A percentile compares a stretch with the other conserved stretches of the same genome.
phyloP scores from a whole-genome alignment of 371 early-diverging fungal species.

The Zychaea mexicana region DNA sequence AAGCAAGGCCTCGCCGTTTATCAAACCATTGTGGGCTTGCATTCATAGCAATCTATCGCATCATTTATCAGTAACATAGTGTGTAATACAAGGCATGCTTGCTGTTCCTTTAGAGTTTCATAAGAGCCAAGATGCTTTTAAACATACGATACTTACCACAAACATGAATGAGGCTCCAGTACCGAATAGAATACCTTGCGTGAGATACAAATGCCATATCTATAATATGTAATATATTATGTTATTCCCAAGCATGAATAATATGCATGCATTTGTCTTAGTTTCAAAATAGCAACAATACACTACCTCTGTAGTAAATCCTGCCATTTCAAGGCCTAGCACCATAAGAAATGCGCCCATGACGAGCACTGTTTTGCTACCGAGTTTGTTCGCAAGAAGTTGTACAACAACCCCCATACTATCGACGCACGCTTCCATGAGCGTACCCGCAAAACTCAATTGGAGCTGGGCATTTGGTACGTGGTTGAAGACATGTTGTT shows the following conservation, averaged over 20 bases:
- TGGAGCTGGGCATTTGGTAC: constrained; percentile 4
- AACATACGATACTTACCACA: constrained; percentile 15
- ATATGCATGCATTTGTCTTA: not conserved
- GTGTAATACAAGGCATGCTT: no score
- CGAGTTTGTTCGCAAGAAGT: constrained; percentile 8
- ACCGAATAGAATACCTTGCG: constrained; percentile 66
- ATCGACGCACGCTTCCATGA: constrained; percentile 12
- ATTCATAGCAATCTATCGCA: constrained; percentile 27
- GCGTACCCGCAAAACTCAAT: constrained; percentile 19
- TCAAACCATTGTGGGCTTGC: constrained; percentile 72
- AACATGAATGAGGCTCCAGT: constrained; percentile 53
- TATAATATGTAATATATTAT: not conserved
- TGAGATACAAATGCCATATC: constrained; percentile 61
- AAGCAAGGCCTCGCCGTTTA: constrained; percentile 61
- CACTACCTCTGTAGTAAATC: constrained; percentile 22
- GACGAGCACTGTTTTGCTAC: constrained; percentile 7
- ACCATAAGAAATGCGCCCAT: constrained; percentile 8
- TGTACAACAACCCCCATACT: constrained; percentile 13
- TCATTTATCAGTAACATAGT: no score
- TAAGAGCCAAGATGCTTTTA: no score
- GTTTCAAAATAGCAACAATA: not conserved
- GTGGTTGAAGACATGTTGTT: constrained; percentile 11
- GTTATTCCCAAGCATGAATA: not conserved
- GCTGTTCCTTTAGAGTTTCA: no score
- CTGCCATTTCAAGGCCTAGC: constrained; percentile 22